These are phyloP conservation scores for Saccharomyces uvarum DNA, from an alignment of 1,139 yeast species.

Conservation along the genomic window DNA sequence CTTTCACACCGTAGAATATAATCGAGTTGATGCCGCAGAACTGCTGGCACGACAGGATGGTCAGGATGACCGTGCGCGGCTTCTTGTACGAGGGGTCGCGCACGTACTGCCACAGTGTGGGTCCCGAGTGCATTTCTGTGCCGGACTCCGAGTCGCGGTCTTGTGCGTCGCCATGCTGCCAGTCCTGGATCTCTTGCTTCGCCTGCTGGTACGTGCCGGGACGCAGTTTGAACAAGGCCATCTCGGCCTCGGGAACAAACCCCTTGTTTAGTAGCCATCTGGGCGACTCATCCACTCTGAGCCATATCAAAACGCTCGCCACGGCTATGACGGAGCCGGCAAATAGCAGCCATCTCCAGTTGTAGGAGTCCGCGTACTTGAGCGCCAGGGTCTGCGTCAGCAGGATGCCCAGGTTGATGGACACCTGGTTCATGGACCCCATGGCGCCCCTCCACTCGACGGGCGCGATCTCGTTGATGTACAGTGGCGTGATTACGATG, in stretches of 20 bases:
- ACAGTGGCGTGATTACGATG: conserved; percentile 75
- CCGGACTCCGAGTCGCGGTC: background rate
- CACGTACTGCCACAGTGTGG: conserved; percentile 39
- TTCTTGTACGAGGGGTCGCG: conserved; percentile 44
- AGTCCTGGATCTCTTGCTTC: conserved; percentile 31
- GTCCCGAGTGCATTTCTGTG: conserved; percentile 5
- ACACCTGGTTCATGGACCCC: conserved; percentile 83
- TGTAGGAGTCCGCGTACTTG: conserved; percentile 51
- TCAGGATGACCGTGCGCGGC: conserved; percentile 60
- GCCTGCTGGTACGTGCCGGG: conserved; percentile 23
- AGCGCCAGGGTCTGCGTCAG: conserved; percentile 70
- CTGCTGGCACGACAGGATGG: conserved; percentile 81
- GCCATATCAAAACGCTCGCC: conserved; percentile 39
- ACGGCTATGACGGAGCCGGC: conserved; percentile 52
- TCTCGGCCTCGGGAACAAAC: conserved; percentile 33
- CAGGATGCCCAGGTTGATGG: conserved; percentile 77
- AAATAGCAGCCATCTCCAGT: conserved; percentile 67
- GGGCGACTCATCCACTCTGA: conserved; percentile 68
- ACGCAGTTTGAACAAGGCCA: conserved; percentile 33
- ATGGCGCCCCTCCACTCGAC: conserved; percentile 57
- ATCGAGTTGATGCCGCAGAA: conserved; percentile 89
- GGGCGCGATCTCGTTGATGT: conserved; percentile 76
- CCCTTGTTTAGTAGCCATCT: conserved; percentile 55
- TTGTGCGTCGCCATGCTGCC: conserved; percentile 16
- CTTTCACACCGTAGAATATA: conserved; percentile 84